phyloP scores from a whole-genome alignment of 139 green algal species.

The Asterochloris sp. region DNA sequence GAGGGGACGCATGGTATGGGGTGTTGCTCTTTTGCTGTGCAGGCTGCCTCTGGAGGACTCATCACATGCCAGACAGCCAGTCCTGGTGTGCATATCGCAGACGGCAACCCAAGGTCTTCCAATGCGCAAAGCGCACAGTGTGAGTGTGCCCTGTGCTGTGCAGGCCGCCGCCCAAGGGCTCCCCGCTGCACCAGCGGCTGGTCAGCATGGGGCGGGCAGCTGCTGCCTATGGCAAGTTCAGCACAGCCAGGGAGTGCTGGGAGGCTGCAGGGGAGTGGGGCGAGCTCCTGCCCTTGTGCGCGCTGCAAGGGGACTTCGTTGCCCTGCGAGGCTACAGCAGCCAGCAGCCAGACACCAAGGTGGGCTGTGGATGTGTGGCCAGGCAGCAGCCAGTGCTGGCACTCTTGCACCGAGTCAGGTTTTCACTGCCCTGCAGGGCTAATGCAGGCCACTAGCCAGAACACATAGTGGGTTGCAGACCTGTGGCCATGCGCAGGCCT shows the following conservation, averaged over 20 bases:
- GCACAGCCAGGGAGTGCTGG: slow-evolving; percentile 29
- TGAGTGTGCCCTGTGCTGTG: not conserved
- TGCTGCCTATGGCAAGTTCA: slow-evolving; percentile 41
- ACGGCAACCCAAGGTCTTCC: too few species aligned
- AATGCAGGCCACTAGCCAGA: not conserved
- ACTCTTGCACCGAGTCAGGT: not conserved
- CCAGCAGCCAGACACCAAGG: not conserved
- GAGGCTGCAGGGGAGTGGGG: slow-evolving; percentile 34
- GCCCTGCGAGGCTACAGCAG: slow-evolving; percentile 25
- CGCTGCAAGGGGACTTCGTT: slow-evolving; percentile 52
- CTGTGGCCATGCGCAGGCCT: not conserved
- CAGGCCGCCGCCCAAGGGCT: slow-evolving; percentile 29
- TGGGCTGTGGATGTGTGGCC: not conserved
- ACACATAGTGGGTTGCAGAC: not conserved
- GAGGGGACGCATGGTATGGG: too few species aligned
- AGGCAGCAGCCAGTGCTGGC: too few species aligned
- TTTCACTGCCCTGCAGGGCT: not conserved
- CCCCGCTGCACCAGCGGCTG: slow-evolving; percentile 24
- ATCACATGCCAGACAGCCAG: not conserved
- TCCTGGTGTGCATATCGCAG: not conserved
- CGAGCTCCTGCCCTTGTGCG: slow-evolving; percentile 48
- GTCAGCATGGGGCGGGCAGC: slow-evolving; percentile 37
- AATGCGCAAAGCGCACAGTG: too few species aligned
- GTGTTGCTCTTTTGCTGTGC: too few species aligned
- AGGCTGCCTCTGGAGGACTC: too few species aligned